Base-by-base conservation (phyloP, 139 green algal genomes). In the Tetraselmis striata region DNA sequence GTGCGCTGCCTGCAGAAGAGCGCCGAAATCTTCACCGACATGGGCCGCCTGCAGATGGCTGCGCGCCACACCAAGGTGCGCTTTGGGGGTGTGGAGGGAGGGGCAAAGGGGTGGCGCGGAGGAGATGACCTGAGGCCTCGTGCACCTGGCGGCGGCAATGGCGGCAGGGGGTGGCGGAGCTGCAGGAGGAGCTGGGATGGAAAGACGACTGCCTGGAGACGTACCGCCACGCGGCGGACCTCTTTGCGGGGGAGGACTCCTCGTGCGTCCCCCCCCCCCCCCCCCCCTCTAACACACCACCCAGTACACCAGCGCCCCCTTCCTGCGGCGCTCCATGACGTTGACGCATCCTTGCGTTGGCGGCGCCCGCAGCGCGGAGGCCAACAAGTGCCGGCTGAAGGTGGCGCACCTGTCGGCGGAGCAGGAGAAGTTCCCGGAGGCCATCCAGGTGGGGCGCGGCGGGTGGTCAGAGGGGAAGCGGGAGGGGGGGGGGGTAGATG, bases 21-120 rank as follows among this genome's bases (percentile, higher is more conserved):
- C 0, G 90, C 98, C 0, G 87, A 90, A 1, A 76, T 95, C 0
- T 99, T 97, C 86, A 98, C 93, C 22, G 96, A 99, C 76, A 95
- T 98, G 89, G 96, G 96, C 1, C 88, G 95, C 1, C 86, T 99
- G 1, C 92, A 92, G 82, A 98, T 98, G 94, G 95, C 96, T 11
- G 96, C 96, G 0, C 84, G 94, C 29, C 92, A 99, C 77, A 80
- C 83, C 77, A 89, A 87, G 85, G 84, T 88, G 31, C 77, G 32
- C 88, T 28, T 2, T n/a, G 2, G 74, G 5, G 25, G 23, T 77
- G 74, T 18, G 2, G 25, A 28, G n/a, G 93, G 90, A 88, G 31
- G 86, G 86, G 0, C 26, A 92, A 30, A 31, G 78, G 0, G 88
- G 26, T 28, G 74, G 74, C 5, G 23, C 23, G 2, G 26, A 18